Evolutionary conservation across 2,329 filamentous ascomycete species (phyloP), one percentile per base, ranked within the genome.

Genomic region (Pseudopyrenochaeta lycopersici): DNA sequence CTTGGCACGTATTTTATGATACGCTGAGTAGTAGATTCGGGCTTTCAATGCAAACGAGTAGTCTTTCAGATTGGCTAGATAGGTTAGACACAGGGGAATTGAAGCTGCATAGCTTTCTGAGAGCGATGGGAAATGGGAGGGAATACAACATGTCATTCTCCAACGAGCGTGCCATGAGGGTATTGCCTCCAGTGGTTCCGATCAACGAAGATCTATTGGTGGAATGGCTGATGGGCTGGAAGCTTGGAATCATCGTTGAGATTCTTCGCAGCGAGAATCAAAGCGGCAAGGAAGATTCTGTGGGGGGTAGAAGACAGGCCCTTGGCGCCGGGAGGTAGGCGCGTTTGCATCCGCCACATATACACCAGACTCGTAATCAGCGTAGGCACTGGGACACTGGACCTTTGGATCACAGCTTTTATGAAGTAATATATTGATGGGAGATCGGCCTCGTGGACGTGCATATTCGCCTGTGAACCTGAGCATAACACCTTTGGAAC

Each of bases 201-300:
- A 47, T 58, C 18, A 49, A 17, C 42, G n/a, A n/a, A n/a, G n/a
- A n/a, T n/a, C n/a, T n/a, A n/a, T n/a, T n/a, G n/a, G n/a, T n/a
- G n/a, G n/a, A n/a, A n/a, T n/a, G n/a, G n/a, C n/a, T n/a, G n/a
- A n/a, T n/a, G n/a, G n/a, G n/a, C n/a, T n/a, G n/a, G n/a, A n/a
- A n/a, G n/a, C n/a, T n/a, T n/a, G n/a, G n/a, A 97, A 59, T 92
- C 96, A 82, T 98, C 95, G 77, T 98, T 98, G 65, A 97, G 85
- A 77, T 97, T 97, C 87, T 98, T 98, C 67, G 95, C 94, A 1
- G 94, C 88, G 35, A 88, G 80, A 71, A 94, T 95, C 63, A 94
- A 87, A 10, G 90, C 82, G 35, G 91, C 93, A 46, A 98, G 85
- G 80, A 98, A 97, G 83, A 98, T 98, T 68, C 95, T 90, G 81